phyloP scores from a whole-genome alignment of 345 rosid species.

The Aquilaria malaccensis region DNA sequence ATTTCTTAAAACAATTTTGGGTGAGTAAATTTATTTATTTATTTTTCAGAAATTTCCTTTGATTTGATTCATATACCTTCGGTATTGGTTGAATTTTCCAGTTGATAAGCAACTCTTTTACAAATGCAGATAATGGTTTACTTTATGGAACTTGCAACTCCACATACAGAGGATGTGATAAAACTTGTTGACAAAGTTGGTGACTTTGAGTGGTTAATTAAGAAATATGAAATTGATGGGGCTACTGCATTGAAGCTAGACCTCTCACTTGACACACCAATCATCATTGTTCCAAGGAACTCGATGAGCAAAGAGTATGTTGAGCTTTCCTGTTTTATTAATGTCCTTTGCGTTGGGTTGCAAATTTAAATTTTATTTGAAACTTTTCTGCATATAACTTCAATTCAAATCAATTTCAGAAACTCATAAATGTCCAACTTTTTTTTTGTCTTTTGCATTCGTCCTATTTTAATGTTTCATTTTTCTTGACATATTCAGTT shows the following conservation, averaged over 20 bases:
- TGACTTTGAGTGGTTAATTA: conserved; percentile 94
- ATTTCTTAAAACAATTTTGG: conserved; percentile 1
- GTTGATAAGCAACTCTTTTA: conserved; percentile 10
- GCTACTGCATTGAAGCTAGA: conserved; percentile 89
- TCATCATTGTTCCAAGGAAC: conserved; percentile 81
- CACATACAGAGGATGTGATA: conserved; percentile 89
- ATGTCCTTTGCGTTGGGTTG: conserved; percentile 4
- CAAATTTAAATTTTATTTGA: background rate
- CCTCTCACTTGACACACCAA: conserved; percentile 90
- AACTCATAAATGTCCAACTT: background rate
- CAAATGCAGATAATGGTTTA: conserved; percentile 67
- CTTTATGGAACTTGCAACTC: conserved; percentile 94
- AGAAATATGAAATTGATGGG: conserved; percentile 95
- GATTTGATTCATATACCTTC: conserved; percentile 4
- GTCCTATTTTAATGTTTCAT: too few relatives aligned
- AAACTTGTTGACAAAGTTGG: conserved; percentile 98
- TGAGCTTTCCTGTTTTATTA: conserved; percentile 9
- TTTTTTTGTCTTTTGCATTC: too few relatives aligned
- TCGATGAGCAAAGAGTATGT: conserved; percentile 88
- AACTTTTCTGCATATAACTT: conserved; percentile 1
- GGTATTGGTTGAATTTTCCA: background rate
- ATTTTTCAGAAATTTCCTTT: conserved; percentile 4
- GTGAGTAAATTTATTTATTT: background rate
- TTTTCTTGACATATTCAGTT: too few relatives aligned
- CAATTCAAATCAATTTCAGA: background rate